Conservation (phyloP, 176 grass and related monocot species). For the Carex littledalei region DNA sequence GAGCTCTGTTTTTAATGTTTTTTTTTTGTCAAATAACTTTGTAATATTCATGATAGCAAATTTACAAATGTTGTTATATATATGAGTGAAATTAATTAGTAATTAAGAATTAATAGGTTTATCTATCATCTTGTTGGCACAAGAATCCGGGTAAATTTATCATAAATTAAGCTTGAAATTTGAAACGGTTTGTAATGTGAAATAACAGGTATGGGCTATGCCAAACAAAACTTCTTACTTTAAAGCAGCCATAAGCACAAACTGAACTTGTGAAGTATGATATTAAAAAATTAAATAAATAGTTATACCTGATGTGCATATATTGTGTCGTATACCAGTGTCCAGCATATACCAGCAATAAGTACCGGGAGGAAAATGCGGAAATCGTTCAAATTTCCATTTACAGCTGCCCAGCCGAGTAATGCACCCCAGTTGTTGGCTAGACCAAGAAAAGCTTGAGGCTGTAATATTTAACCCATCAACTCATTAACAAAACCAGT, state of each 20-base stretch:
- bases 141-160: neutral
- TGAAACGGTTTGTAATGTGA: neutral
- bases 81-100: neutral
- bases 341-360: constrained; percentile 42
- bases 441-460: constrained; percentile 48
- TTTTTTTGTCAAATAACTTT: neutral
- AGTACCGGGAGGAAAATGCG: constrained; percentile 33
- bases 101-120: neutral
- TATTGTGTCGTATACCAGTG: constrained; percentile 53
- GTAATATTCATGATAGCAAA: neutral
- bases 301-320: constrained; percentile 42
- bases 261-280: neutral
- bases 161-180: neutral
- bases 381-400: constrained; percentile 34
- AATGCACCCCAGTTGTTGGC: constrained; percentile 36
- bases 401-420: constrained; percentile 39
- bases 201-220: neutral
- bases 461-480: constrained; percentile 7
- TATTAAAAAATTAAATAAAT: neutral
- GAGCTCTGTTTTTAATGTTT: no score
- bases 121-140: neutral
- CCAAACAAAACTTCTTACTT: neutral
- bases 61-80: neutral
- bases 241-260: neutral
- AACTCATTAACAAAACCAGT: neutral